phyloP scores from a whole-genome alignment of 345 rosid species.

The Euphorbia peplus region DNA sequence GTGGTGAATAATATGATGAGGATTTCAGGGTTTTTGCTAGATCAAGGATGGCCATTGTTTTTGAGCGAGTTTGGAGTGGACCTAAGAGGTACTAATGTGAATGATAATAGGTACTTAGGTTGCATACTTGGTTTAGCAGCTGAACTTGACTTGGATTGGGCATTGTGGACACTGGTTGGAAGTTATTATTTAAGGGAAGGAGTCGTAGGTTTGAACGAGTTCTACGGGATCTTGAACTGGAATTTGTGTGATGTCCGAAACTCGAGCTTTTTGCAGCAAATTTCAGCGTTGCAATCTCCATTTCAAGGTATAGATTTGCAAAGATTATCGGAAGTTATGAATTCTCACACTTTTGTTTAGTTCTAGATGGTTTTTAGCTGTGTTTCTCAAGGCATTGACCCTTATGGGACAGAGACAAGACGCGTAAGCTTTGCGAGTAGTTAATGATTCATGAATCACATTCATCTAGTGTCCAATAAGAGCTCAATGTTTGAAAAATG shows the following conservation, averaged over 20 bases:
- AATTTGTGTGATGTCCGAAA: constrained; percentile 63
- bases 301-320: constrained; percentile 48
- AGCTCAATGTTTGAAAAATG: too few relatives aligned
- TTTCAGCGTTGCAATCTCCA: constrained; percentile 59
- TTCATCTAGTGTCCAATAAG: too few relatives aligned
- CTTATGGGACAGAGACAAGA: too few relatives aligned
- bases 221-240: constrained; percentile 58
- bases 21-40: constrained; percentile 55
- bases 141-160: constrained; percentile 83
- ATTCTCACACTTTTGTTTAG: background rate
- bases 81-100: constrained; percentile 54
- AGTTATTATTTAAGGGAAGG: constrained; percentile 84
- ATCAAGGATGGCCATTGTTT: constrained; percentile 67
- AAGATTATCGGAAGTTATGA: too few relatives aligned
- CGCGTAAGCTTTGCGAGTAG: too few relatives aligned
- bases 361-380: too few relatives aligned
- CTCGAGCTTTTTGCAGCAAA: constrained; percentile 49
- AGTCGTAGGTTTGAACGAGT: constrained; percentile 52
- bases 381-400: too few relatives aligned
- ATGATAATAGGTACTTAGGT: constrained; percentile 63
- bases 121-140: constrained; percentile 71
- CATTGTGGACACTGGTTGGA: constrained; percentile 76
- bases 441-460: too few relatives aligned
- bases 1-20: constrained; percentile 51
- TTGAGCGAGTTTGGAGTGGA: constrained; percentile 80